Percentiles rank a stretch among this genome's conserved stretches.
phyloP scores from a whole-genome alignment of 805 yeast genomes.

The Cyberlindnera subsufficiens region DNA sequence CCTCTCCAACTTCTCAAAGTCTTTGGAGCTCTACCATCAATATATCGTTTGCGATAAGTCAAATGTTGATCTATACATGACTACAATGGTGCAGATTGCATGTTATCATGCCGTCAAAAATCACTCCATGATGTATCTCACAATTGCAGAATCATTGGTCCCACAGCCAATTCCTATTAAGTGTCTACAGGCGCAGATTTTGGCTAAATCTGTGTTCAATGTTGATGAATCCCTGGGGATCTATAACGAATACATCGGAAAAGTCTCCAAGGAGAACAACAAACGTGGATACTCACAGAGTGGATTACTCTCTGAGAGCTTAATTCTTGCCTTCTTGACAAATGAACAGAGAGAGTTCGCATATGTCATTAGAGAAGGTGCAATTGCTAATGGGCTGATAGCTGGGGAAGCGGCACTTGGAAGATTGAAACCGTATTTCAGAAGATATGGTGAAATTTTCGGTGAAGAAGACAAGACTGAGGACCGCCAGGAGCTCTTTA shows the following conservation, averaged over 20 bases:
- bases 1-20: constrained; percentile 5
- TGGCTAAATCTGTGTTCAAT: constrained; percentile 35
- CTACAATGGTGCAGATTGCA: constrained; percentile 34
- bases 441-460: constrained; percentile 45
- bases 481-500: constrained; percentile 10
- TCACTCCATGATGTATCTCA: constrained; percentile 24
- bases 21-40: constrained; percentile 22
- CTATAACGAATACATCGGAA: constrained; percentile 40
- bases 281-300: constrained; percentile 32
- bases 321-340: constrained; percentile 37
- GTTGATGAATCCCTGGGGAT: constrained; percentile 34
- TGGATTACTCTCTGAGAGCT: constrained; percentile 41
- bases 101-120: constrained; percentile 34
- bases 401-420: constrained; percentile 35
- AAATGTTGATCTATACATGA: constrained; percentile 36
- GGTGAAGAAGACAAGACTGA: constrained; percentile 32
- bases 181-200: constrained; percentile 34
- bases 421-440: constrained; percentile 36
- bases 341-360: constrained; percentile 51
- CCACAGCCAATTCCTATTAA: constrained; percentile 22
- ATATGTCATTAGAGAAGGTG: constrained; percentile 42
- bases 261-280: constrained; percentile 29
- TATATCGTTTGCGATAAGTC: constrained; percentile 33
- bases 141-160: constrained; percentile 34
- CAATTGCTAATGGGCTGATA: constrained; percentile 31